Conservation (phyloP, 179 eudicot species). For the Silene noctiflora region DNA sequence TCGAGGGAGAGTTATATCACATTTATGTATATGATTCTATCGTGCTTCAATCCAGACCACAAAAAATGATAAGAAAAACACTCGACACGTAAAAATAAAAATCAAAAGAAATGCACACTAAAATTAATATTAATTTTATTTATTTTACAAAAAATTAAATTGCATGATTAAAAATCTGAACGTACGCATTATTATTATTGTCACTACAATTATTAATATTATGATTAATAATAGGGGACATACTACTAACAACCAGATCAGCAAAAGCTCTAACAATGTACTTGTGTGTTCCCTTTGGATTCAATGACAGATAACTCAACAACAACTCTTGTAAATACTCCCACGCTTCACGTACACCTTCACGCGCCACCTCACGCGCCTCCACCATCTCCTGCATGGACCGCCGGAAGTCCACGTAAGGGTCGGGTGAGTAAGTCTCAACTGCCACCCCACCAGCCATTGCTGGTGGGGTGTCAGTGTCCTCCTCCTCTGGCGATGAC, state of each 20-base stretch:
- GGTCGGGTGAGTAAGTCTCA: slow-evolving; percentile 71
- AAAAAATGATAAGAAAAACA: neutral
- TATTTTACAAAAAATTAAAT: neutral
- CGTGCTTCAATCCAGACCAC: no score
- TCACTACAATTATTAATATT: neutral
- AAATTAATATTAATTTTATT: neutral
- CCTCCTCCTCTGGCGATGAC: slow-evolving; percentile 15
- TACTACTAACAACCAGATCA: slow-evolving; percentile 56
- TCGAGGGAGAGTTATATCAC: no score
- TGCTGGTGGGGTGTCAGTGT: neutral
- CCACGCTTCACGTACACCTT: slow-evolving; percentile 46
- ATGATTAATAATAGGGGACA: slow-evolving; percentile 22
- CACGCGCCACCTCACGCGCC: slow-evolving; percentile 43
- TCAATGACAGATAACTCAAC: slow-evolving; percentile 55
- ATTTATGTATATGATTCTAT: no score
- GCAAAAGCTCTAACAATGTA: slow-evolving; percentile 69
- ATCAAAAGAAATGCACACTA: neutral
- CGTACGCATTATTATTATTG: neutral
- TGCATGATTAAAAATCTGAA: neutral
- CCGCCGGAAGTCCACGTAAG: slow-evolving; percentile 53
- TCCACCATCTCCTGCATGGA: slow-evolving; percentile 93
- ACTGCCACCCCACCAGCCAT: slow-evolving; percentile 53
- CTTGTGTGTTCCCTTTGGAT: slow-evolving; percentile 65
- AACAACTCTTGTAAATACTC: slow-evolving; percentile 70
- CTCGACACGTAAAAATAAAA: neutral